Evolutionary conservation across 1,284 basidiomycete genomes (phyloP).

Genomic region (Apiotrichum porosum): DNA sequence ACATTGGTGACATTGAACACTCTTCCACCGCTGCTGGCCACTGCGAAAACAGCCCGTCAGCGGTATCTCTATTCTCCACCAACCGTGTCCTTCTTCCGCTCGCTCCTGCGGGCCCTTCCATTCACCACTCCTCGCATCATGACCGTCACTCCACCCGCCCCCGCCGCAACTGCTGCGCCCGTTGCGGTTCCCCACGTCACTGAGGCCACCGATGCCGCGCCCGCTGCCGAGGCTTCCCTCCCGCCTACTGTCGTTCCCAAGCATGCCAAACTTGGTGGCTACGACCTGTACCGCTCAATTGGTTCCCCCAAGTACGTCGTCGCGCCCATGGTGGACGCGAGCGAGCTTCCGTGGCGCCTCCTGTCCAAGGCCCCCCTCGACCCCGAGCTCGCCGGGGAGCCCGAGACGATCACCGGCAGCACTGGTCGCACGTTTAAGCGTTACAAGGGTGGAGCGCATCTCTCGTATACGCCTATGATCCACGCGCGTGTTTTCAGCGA

Average conservation of each 20-base stretch:
- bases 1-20: too few relatives aligned
- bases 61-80: too few relatives aligned
- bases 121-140: background rate
- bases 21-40: background rate
- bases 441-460: constrained; percentile 53
- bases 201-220: background rate
- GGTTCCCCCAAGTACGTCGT: constrained; percentile 83
- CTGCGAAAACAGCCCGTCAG: too few relatives aligned
- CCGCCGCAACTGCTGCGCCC: background rate
- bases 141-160: too few relatives aligned
- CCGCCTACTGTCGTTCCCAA: constrained; percentile 3
- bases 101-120: background rate
- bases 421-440: constrained; percentile 12
- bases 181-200: background rate
- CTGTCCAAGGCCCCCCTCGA: constrained; percentile 77
- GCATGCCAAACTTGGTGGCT: constrained; percentile 62
- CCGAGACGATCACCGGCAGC: constrained; percentile 16
- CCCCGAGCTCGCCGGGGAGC: constrained; percentile 22
- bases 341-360: constrained; percentile 87
- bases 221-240: background rate
- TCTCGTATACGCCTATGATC: constrained; percentile 96
- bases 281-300: constrained; percentile 75
- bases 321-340: constrained; percentile 97
- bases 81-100: constrained; percentile 10
- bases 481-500: constrained; percentile 81